A percentile compares a stretch with the other conserved stretches of the same genome.
Conservation (phyloP, 2,329 filamentous ascomycete species). For the Botryotinia narcissicola region DNA sequence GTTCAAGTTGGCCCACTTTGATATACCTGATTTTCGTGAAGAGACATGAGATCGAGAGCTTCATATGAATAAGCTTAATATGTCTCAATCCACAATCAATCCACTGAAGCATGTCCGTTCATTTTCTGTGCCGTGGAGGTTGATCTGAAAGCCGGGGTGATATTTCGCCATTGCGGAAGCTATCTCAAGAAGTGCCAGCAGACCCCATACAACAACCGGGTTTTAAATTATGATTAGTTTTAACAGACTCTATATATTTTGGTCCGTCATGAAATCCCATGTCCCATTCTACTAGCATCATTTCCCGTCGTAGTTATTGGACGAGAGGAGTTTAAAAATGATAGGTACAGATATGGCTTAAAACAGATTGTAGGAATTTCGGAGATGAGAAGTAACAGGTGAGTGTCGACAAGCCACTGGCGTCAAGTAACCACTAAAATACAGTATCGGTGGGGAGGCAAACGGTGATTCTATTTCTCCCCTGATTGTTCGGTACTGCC, state of each 20-base stretch:
- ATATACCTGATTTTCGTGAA: neutral
- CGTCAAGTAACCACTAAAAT: slow-evolving; percentile 27
- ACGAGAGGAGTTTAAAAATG: slow-evolving; percentile 1
- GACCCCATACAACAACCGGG: slow-evolving; percentile 11
- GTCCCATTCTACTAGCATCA: neutral
- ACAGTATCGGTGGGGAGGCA: slow-evolving; percentile 24
- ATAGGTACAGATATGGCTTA: slow-evolving; percentile 9
- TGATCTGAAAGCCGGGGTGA: slow-evolving; percentile 18
- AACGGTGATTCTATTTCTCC: slow-evolving; percentile 7
- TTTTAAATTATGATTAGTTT: slow-evolving; percentile 4
- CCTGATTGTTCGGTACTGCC: slow-evolving; percentile 16
- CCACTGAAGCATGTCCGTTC: neutral
- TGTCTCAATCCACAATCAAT: slow-evolving; percentile 12
- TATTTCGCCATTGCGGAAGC: slow-evolving; percentile 21
- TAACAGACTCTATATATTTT: neutral
- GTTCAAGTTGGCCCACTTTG: neutral
- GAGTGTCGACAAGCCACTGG: slow-evolving; percentile 27
- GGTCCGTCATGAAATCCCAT: neutral
- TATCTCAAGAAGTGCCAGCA: slow-evolving; percentile 19
- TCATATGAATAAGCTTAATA: slow-evolving; percentile 18
- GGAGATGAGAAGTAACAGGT: slow-evolving; percentile 31
- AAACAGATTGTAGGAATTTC: slow-evolving; percentile 26
- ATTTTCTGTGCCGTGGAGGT: slow-evolving; percentile 9
- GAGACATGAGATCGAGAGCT: slow-evolving; percentile 8
- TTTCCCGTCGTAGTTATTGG: slow-evolving; percentile 1